phyloP scores from a whole-genome alignment of 169 alveolate genomes.

The Hammondia hammondi region DNA sequence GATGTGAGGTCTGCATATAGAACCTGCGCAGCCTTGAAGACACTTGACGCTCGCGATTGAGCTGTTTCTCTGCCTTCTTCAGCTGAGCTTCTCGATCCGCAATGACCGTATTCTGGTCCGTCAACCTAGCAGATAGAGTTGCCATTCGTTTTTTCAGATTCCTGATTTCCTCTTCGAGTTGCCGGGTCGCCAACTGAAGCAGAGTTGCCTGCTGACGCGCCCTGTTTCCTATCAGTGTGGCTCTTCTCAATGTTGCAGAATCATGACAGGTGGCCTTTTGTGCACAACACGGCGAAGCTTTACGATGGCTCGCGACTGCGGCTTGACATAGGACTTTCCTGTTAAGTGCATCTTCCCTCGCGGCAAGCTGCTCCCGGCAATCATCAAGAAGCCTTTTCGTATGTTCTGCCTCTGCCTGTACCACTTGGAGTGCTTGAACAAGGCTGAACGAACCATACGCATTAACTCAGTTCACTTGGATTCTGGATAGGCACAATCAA shows the following conservation, averaged over 20 bases:
- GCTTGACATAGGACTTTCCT: neutral
- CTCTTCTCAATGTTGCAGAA: neutral
- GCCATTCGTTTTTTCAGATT: neutral
- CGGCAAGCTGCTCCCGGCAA: constrained; percentile 14
- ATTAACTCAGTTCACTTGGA: neutral
- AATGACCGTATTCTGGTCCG: neutral
- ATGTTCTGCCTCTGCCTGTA: neutral
- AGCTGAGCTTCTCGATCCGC: constrained; percentile 1
- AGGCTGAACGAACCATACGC: neutral
- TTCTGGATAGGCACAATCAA: no score
- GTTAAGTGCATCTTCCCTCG: constrained; percentile 29
- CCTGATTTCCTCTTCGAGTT: constrained; percentile 24
- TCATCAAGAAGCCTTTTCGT: neutral
- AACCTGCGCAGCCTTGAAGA: constrained; percentile 19
- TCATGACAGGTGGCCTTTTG: neutral
- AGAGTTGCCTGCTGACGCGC: neutral
- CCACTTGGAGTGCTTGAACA: neutral
- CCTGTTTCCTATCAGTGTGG: neutral
- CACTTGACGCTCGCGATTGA: neutral
- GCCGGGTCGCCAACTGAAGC: neutral
- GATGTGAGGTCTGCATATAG: neutral
- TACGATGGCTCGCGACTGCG: neutral
- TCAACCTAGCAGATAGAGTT: neutral
- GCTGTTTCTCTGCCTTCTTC: neutral
- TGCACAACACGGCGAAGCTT: neutral